Evolutionary conservation across 352 stramenopile genomes (phyloP), one percentile per base, ranked within the genome.

Genomic region (Phytophthora cryptogea): DNA sequence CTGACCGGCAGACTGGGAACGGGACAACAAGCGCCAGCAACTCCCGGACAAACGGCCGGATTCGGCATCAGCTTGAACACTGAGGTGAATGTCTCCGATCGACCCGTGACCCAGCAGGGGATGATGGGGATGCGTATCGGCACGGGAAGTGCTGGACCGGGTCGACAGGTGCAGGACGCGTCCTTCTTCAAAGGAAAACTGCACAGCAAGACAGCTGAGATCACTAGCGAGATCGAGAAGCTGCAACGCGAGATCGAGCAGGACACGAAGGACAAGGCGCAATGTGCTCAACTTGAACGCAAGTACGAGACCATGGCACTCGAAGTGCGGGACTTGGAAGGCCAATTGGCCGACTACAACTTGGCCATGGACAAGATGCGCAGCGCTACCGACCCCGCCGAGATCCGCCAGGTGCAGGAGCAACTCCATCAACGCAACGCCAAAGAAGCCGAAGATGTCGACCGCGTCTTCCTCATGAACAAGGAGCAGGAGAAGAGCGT

Each of bases 261-360:
- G 66, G 80, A 97, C 54, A 70, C 72, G 16, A 88, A 93, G 54
- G 80, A 97, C 49, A 94, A 97, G 64, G 81, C 75, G n/a, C 89
- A 94, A 66, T 97, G 96, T 56, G 88, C 92, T 17, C 84, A 90
- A 61, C 60, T 92, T 2, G 82, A 92, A 54, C 78, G 81, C 26
- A 89, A 89, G 57, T 92, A 92, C 63, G 80, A 92, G 76, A 72
- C 68, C 35, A 68, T 92, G 39, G 78, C 78, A 5, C 45, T 72
- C 39, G 71, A 89, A 49, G 88, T 96, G 40, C 81, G 91, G 23
- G 75, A 89, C 39, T 57, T 97, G n/a, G 90, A 98, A 68, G 92
- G 92, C 2, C 90, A 93, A 41, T 70, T 98, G 14, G 91, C 91
- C 0, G 92, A 98, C 71, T 97, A 97, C 62, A 98, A 97, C 65